Evolutionary conservation across 1,284 basidiomycete species (phyloP).

Genomic region (Ustanciosporium gigantosporum): DNA sequence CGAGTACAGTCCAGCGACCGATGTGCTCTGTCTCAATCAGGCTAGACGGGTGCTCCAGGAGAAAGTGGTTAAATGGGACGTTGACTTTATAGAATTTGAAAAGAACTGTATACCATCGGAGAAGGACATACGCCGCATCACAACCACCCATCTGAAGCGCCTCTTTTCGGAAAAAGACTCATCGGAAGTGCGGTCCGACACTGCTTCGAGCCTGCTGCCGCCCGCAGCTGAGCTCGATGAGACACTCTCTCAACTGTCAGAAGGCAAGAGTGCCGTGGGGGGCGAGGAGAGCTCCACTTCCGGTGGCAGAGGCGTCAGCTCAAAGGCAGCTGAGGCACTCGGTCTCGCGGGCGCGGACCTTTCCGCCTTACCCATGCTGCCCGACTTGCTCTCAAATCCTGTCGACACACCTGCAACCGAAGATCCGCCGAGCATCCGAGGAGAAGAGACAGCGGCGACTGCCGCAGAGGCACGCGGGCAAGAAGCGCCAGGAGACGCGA

Average conservation of each 20-base stretch:
- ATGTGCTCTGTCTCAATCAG: conserved; percentile 84
- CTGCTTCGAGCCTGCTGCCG: conserved; percentile 27
- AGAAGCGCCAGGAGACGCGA: too few relatives aligned
- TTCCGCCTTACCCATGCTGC: conserved; percentile 16
- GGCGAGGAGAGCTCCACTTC: conserved; percentile 9
- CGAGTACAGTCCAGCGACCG: conserved; percentile 66
- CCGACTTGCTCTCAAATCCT: neutral
- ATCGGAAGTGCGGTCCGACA: conserved; percentile 28
- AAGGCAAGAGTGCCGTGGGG: conserved; percentile 1
- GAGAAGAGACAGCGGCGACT: too few relatives aligned
- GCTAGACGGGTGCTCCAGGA: conserved; percentile 87
- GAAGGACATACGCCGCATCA: conserved; percentile 61
- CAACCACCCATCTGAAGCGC: conserved; percentile 63
- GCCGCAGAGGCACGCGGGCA: too few relatives aligned
- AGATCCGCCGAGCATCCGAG: neutral
- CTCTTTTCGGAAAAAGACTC: conserved; percentile 65
- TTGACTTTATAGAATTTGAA: conserved; percentile 71
- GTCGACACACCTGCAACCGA: neutral
- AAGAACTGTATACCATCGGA: conserved; percentile 63
- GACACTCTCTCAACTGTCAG: conserved; percentile 23
- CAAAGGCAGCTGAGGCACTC: conserved; percentile 19
- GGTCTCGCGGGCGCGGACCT: conserved; percentile 22
- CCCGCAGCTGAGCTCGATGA: conserved; percentile 58
- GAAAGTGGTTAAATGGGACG: conserved; percentile 94
- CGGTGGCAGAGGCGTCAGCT: conserved; percentile 2